Evolutionary conservation across 352 stramenopile species (phyloP), one percentile per base, ranked within the genome.

Genomic region (Phytopythium chamaehyphon): DNA sequence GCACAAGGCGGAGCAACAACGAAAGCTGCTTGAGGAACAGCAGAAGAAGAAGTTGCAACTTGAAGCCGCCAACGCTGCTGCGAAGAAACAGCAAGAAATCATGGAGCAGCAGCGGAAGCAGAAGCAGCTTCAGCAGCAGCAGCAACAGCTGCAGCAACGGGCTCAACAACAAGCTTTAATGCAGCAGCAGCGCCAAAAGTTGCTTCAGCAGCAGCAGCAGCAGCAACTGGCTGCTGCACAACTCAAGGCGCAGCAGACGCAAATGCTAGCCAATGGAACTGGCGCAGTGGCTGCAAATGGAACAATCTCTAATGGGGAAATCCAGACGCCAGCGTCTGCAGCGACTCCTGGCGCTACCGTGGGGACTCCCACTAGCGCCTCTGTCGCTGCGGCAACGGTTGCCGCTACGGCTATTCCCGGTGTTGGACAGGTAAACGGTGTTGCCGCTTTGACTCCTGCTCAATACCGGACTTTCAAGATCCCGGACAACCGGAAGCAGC

Each of bases 401-500:
- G 18, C 46, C 16, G 38, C 40, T 9, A 10, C 39, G 3, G 51
- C 51, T 49, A 45, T 46, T 55, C 38, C 40, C 47, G 40, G 11
- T 51, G 7, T 55, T 2, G 40, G 6, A 11, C 28, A 42, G 44
- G 14, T 49, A 1, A 79, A 62, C 16, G 59, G 50, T 21, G 66
- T 63, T 33, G 55, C 69, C 3, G 70, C 72, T 12, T 66, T 90
- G 31, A 90, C 80, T 1, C 64, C 80, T 7, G 73, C 77, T 16
- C 80, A 90, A 50, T 90, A 90, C 45, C 71, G 69, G n/a, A 88
- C 66, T 12, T 88, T 90, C 52, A 86, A 86, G 59, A 55, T 92
- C 4, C 59, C 74, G 0, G 74, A 90, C 18, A 54, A 63, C 5
- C 78, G 82, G 40, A 89, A 89, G 55, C 73, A 87, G 40, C 76